phyloP scores from a whole-genome alignment of 2,329 filamentous ascomycete species.

The Curvularia sp. region DNA sequence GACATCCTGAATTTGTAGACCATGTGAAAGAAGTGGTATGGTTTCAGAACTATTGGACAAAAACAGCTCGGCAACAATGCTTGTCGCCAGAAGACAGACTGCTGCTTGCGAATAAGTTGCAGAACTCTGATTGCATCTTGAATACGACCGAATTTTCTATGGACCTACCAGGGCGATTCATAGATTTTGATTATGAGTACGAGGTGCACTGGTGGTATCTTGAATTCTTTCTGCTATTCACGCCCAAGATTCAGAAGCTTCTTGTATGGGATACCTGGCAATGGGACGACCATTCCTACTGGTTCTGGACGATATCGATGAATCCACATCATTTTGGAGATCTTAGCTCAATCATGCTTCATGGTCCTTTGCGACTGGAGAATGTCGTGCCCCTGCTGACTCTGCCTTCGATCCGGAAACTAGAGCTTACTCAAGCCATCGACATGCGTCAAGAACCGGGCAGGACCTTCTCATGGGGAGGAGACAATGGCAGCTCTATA shows the following conservation, averaged over 20 bases:
- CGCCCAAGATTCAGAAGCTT: conserved; percentile 13
- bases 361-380: conserved; percentile 16
- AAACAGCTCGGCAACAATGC: background rate
- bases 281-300: conserved; percentile 19
- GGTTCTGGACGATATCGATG: conserved; percentile 10
- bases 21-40: conserved; percentile 15
- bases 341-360: conserved; percentile 11
- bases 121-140: background rate
- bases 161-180: conserved; percentile 7
- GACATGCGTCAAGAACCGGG: conserved; percentile 9
- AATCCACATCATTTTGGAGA: conserved; percentile 10
- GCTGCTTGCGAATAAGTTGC: conserved; percentile 3
- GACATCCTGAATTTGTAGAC: background rate
- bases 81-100: conserved; percentile 4
- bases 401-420: conserved; percentile 11
- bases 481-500: background rate
- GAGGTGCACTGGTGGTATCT: conserved; percentile 22
- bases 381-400: conserved; percentile 19
- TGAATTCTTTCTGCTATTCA: conserved; percentile 20
- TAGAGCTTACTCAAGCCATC: conserved; percentile 9
- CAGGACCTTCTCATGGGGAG: conserved; percentile 8
- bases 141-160: background rate
- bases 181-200: background rate
- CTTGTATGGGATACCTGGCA: conserved; percentile 11
- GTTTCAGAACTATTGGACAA: conserved; percentile 3